Base-by-base conservation (phyloP, 2,329 filamentous ascomycete genomes). In the Berkeleyomyces basicola region DNA sequence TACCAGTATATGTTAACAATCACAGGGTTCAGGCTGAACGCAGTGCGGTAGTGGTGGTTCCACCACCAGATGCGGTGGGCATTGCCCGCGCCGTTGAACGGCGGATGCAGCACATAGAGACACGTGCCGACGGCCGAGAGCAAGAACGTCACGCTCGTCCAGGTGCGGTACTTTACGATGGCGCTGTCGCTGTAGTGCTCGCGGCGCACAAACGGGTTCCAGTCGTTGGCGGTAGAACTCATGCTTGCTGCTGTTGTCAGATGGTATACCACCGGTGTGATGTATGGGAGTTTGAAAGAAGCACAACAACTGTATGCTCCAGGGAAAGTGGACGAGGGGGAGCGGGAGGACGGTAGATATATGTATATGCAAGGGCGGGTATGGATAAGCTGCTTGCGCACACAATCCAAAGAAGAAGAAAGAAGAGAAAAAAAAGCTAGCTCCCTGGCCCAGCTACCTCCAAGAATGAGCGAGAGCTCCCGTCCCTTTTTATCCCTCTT, bases 201-300 rank as follows among this genome's bases (percentile, higher is more conserved):
- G 69, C 83, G 83, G 73, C 79, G 84, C 65, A 80, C 77, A 74
- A 93, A 93, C 37, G 88, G 88, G 72, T 93, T 93, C 85, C 88
- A 66, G 37, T 63, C 61, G 37, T 44, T 58, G 55, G 51, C 3
- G 46, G 58, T 59, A 44, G 59, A 59, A 43, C 59, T 59, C 37
- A 53, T 59, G 59, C 33, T 59, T 31, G 51, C 6, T 33, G 16
- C 31, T 46, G 43, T 46, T 23, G 37, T 31, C 7, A 33, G 23
- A 4, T 16, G 2, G 1, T n/a, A 58, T 42, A 42, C 16, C 9
- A 40, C 31, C 16, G 4, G 10, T 9, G 16, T 10, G 33, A 16
- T 47, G 37, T 10, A 59, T n/a, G 46, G 42, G 2, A 7, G 7
- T 2, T 37, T 36, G 42, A 36, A 44, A 47, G 33, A n/a, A 44